Base-by-base conservation (phyloP, 768 basidiomycete genomes). In the Tylopilus cervinicoccineus region DNA sequence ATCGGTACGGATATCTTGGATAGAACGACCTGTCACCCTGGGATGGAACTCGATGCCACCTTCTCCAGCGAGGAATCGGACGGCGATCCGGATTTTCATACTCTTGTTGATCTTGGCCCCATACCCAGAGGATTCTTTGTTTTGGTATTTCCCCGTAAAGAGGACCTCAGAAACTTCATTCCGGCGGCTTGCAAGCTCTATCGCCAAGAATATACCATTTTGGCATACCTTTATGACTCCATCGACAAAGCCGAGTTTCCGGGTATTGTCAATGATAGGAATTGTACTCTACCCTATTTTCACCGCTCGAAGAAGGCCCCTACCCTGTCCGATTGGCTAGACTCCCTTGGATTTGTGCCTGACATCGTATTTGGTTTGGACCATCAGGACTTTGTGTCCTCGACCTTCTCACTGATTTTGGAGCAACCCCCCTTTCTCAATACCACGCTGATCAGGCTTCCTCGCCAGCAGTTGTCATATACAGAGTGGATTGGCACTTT, bases 401-500 rank as follows among this genome's bases (percentile, higher is more conserved):
- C 56, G 3, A 51, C 52, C 0, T 55, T 61, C 6, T 41, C 64
- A 2, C 46, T 55, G 43, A 54, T 55, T 24, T 54, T 62, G 17
- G 48, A 56, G 37, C 42, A 57, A 38, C 42, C 50, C 28, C 60
- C 51, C 12, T 62, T 61, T 34, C 57, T 56, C 46, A 53, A 65
- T 20, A 58, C 64, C 23, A 69, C 70, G 10, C 16, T 75, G 9
- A 64, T 83, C 1, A 69, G 69, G 19, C 63, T 85, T 23, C 76
- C 76, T 27, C 68, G 69, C 8, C 54, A 51, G n/a, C 79, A 85
- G 52, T 60, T 87, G 24, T 61, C 57, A 14, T 72, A 77, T 51
- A 72, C 72, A 2, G 71, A 75, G 26, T 89, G 86, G 87, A 80
- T 88, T 69, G 72, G 74, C 3, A 69, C 79, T 0, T 68, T 89